A percentile compares a stretch with the other conserved stretches of the same genome.
Evolutionary conservation across 192 early-diverging fungal species (phyloP).

Genomic region (Gigaspora rosea): DNA sequence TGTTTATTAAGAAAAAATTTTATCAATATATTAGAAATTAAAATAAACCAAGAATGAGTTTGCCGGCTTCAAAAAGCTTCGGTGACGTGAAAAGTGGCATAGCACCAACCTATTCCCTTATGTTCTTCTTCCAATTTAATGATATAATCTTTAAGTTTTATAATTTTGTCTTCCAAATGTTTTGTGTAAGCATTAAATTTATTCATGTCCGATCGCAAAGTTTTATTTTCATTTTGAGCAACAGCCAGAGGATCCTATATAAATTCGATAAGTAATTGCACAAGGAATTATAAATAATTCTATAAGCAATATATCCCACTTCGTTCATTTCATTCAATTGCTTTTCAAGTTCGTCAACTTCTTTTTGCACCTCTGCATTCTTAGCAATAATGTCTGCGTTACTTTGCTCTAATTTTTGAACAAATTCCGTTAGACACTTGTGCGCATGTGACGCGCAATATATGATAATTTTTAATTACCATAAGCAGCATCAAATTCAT

Average conservation of each 20-base stretch:
- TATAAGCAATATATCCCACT: conserved; percentile 18
- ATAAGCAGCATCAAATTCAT: conserved; percentile 56
- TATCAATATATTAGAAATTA: neutral
- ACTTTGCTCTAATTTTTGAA: neutral
- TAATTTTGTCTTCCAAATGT: conserved; percentile 20
- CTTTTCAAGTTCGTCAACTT: conserved; percentile 52
- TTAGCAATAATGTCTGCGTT: conserved; percentile 41
- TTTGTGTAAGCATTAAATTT: conserved; percentile 58
- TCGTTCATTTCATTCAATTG: conserved; percentile 37
- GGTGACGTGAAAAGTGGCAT: neutral
- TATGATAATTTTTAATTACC: conserved; percentile 54
- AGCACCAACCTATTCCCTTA: conserved; percentile 27
- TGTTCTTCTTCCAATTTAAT: conserved; percentile 55
- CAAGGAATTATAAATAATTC: neutral
- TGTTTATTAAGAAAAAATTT: neutral
- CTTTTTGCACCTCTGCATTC: conserved; percentile 52
- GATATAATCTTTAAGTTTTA: conserved; percentile 9
- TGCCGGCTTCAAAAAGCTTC: too few species aligned
- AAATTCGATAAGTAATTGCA: neutral
- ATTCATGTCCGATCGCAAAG: conserved; percentile 58
- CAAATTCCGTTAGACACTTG: neutral
- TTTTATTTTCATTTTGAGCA: conserved; percentile 55
- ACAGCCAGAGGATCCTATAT: conserved; percentile 54
- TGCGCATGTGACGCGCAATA: neutral
- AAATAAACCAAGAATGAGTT: neutral